Percentiles rank a stretch among this genome's conserved stretches.
Evolutionary conservation across 768 basidiomycete species (phyloP).

Genomic region (Russula griseocarnosa): DNA sequence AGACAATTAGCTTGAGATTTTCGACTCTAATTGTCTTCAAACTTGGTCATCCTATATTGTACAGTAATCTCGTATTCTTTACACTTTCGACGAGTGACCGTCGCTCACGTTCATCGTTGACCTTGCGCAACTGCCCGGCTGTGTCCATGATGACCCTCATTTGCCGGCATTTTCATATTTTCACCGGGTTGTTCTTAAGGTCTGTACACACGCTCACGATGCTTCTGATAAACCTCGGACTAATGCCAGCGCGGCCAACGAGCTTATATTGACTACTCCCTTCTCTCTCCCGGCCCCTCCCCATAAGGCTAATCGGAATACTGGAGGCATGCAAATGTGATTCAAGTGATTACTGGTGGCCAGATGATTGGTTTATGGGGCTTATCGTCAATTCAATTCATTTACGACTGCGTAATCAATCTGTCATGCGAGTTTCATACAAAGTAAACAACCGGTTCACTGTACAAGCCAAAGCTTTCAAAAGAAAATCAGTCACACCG

Average conservation of each 20-base stretch:
- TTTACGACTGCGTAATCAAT: too few species aligned
- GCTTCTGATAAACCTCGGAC: neutral
- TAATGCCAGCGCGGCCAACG: neutral
- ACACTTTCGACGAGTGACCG: neutral
- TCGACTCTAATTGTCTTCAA: neutral
- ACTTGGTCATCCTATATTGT: neutral
- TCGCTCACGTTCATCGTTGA: neutral
- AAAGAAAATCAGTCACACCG: neutral
- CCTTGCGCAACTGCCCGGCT: neutral
- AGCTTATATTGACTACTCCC: neutral
- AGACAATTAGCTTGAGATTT: constrained; percentile 29
- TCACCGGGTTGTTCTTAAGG: neutral
- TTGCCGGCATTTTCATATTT: neutral
- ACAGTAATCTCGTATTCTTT: neutral
- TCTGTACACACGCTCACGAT: neutral
- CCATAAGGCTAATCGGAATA: neutral
- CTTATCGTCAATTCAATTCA: too few species aligned
- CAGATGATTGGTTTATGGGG: neutral
- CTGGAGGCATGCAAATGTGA: neutral
- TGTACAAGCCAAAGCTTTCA: neutral
- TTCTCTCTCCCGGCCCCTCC: neutral
- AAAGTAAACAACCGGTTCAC: neutral
- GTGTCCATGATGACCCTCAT: neutral
- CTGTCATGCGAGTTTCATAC: neutral
- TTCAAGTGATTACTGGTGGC: neutral